Conservation (phyloP, 352 stramenopile species). For the Elongisporangium undulatum region DNA sequence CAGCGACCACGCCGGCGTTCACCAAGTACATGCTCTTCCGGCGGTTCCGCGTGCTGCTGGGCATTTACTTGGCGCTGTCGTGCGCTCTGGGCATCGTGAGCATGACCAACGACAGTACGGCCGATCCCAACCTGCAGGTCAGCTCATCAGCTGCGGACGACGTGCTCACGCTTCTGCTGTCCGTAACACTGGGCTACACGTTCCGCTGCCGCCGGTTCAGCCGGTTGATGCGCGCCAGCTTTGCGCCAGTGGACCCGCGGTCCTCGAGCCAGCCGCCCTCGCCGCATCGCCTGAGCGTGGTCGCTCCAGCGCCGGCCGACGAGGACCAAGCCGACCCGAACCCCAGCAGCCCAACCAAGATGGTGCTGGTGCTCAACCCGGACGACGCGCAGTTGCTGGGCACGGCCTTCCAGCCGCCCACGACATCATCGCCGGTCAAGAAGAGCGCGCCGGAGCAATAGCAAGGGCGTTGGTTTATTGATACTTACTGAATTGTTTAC, state of each 20-base stretch:
- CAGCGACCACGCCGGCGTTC: slow-evolving; percentile 45
- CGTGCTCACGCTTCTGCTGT: slow-evolving; percentile 35
- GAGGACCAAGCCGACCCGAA: slow-evolving; percentile 7
- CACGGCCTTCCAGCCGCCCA: slow-evolving; percentile 12
- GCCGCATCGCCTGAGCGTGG: slow-evolving; percentile 9
- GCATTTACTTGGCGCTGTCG: slow-evolving; percentile 46
- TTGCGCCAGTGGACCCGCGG: background rate
- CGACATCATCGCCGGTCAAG: too few species aligned
- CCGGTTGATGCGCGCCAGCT: slow-evolving; percentile 28
- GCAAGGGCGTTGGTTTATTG: background rate
- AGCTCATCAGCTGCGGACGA: slow-evolving; percentile 29
- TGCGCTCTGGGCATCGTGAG: slow-evolving; percentile 37
- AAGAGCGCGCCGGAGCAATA: too few species aligned
- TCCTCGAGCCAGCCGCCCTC: slow-evolving; percentile 4
- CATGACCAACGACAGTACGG: slow-evolving; percentile 36
- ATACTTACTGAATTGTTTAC: background rate
- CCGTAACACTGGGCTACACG: slow-evolving; percentile 39
- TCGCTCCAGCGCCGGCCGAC: slow-evolving; percentile 9
- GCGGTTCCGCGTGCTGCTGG: slow-evolving; percentile 39
- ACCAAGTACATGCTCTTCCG: slow-evolving; percentile 65
- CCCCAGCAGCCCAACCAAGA: slow-evolving; percentile 5
- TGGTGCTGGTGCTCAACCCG: slow-evolving; percentile 39
- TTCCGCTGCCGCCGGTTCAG: slow-evolving; percentile 59
- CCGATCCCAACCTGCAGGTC: slow-evolving; percentile 28
- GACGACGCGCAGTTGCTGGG: slow-evolving; percentile 29